A percentile compares a stretch with the other conserved stretches of the same genome.
Evolutionary conservation across 208 protist genomes (phyloP).

Genomic region (Trypanosoma caninum): DNA sequence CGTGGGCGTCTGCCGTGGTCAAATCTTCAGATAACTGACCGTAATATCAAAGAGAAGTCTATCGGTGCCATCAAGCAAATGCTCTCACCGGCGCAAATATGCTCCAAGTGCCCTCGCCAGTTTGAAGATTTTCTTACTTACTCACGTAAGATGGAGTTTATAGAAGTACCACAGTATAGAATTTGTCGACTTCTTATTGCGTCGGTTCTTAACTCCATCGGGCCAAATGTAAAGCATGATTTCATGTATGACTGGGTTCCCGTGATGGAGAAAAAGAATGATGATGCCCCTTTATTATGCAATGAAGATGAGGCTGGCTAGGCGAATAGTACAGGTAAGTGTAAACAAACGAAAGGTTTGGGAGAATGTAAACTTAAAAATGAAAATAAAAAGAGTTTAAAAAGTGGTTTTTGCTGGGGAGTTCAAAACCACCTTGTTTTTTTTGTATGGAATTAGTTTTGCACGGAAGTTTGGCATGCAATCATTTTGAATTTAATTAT

Average conservation of each 20-base stretch:
- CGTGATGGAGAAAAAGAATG: background rate
- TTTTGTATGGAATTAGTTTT: too few relatives aligned
- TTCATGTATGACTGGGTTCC: slow-evolving; percentile 7
- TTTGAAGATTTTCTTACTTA: slow-evolving; percentile 73
- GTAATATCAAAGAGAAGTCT: slow-evolving; percentile 56
- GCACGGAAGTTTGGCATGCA: too few relatives aligned
- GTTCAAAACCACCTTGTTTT: too few relatives aligned
- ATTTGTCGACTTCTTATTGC: slow-evolving; percentile 64
- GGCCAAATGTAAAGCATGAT: slow-evolving; percentile 18
- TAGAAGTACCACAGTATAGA: slow-evolving; percentile 70
- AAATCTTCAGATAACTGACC: slow-evolving; percentile 82
- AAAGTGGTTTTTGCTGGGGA: too few relatives aligned
- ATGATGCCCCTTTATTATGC: too few relatives aligned
- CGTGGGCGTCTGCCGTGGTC: slow-evolving; percentile 95
- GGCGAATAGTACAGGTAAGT: too few relatives aligned
- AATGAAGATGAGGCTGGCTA: too few relatives aligned
- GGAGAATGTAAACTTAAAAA: too few relatives aligned
- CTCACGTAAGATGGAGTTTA: slow-evolving; percentile 61
- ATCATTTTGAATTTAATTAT: too few relatives aligned
- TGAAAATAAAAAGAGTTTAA: too few relatives aligned
- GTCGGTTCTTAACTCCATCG: slow-evolving; percentile 32
- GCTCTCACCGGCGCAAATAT: slow-evolving; percentile 52
- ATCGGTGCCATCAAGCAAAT: slow-evolving; percentile 63
- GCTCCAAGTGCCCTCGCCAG: slow-evolving; percentile 56
- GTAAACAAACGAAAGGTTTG: too few relatives aligned